These are phyloP conservation scores for Toxoplasma gondii DNA, from an alignment of 169 alveolate species.

Conservation along the genomic window DNA sequence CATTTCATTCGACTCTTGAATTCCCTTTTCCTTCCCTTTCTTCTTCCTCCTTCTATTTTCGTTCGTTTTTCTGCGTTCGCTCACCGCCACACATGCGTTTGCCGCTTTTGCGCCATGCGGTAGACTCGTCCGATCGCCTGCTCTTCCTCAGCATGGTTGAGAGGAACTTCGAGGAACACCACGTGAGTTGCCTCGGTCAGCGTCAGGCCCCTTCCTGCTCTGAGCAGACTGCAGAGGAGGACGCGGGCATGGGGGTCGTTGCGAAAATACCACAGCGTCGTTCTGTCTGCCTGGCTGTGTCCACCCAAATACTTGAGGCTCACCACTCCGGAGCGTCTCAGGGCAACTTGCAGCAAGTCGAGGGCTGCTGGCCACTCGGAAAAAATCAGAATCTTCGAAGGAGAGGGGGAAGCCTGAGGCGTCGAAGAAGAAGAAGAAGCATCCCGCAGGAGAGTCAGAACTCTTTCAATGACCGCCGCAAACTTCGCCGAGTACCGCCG, in stretches of 20 bases:
- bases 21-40: too few species aligned
- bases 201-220: conserved; percentile 76
- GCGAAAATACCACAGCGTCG: neutral
- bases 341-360: conserved; percentile 58
- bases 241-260: conserved; percentile 47
- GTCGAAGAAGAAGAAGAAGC: neutral
- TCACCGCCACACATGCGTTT: conserved; percentile 75
- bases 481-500: conserved; percentile 47
- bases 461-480: conserved; percentile 46
- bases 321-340: conserved; percentile 26
- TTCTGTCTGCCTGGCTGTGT: neutral
- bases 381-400: conserved; percentile 62
- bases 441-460: conserved; percentile 20
- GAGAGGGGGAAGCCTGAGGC: neutral
- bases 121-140: conserved; percentile 78
- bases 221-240: conserved; percentile 47
- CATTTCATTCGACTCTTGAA: too few species aligned
- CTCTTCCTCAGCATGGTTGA: conserved; percentile 72
- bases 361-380: conserved; percentile 66
- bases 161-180: conserved; percentile 69
- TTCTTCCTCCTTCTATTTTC: too few species aligned
- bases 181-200: conserved; percentile 76
- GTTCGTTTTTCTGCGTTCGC: too few species aligned
- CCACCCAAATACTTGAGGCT: conserved; percentile 54
- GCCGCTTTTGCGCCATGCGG: conserved; percentile 75